Conservation (phyloP, 257 asterid species). For the Solanum medicagineum region DNA sequence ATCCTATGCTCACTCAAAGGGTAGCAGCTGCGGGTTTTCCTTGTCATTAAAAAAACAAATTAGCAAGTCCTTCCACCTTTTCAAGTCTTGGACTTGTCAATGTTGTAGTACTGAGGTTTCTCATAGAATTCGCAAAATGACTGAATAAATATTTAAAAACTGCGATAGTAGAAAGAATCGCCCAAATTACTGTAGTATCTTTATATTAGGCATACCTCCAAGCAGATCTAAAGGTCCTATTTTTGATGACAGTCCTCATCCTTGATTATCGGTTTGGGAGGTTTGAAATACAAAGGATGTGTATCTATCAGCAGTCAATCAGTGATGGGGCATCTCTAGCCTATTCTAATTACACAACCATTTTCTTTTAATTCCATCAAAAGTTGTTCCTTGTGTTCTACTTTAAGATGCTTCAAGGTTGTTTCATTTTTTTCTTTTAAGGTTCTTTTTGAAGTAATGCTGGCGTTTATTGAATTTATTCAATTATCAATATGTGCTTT, state of each 20-base stretch:
- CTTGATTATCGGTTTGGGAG: background rate
- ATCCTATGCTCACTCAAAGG: too few relatives aligned
- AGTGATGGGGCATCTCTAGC: background rate
- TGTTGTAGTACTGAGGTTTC: background rate
- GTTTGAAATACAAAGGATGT: background rate
- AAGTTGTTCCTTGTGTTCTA: background rate
- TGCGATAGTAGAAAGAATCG: background rate
- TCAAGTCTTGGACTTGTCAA: background rate
- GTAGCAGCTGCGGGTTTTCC: too few relatives aligned
- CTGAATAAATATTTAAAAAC: too few relatives aligned
- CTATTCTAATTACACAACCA: background rate
- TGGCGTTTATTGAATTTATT: background rate
- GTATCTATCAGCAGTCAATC: background rate
- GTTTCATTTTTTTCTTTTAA: background rate
- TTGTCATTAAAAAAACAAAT: background rate
- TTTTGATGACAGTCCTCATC: background rate
- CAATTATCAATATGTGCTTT: background rate
- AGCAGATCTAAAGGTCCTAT: background rate
- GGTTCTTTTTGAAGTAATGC: background rate
- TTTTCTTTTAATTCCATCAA: background rate
- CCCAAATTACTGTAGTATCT: background rate
- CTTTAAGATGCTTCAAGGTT: conserved; percentile 4
- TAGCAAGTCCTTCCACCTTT: background rate
- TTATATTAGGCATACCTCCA: background rate
- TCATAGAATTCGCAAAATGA: background rate